These are phyloP conservation scores for Diaporthe australafricana DNA, from an alignment of 2,329 filamentous ascomycete species.

Conservation along the genomic window DNA sequence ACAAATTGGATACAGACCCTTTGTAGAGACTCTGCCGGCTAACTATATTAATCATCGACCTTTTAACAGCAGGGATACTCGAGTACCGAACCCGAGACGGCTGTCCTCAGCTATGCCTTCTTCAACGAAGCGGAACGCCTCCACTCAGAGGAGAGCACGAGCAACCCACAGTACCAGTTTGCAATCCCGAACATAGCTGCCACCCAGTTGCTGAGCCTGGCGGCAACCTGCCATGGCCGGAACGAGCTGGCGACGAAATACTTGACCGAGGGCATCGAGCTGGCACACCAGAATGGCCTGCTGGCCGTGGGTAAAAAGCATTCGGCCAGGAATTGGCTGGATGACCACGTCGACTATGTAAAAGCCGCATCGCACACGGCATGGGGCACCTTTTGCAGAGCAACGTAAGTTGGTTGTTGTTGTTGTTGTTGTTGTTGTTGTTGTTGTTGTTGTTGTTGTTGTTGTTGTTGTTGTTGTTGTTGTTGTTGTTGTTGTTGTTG, in stretches of 20 bases:
- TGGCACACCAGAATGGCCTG: constrained; percentile 34
- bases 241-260: constrained; percentile 25
- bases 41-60: neutral
- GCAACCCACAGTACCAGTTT: constrained; percentile 24
- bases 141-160: constrained; percentile 27
- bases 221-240: constrained; percentile 26
- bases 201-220: constrained; percentile 30
- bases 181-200: constrained; percentile 35
- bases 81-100: constrained; percentile 24
- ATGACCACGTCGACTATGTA: constrained; percentile 31
- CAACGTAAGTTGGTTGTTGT: constrained; percentile 30
- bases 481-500: too few species aligned
- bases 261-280: constrained; percentile 22
- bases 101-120: constrained; percentile 27
- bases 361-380: constrained; percentile 35
- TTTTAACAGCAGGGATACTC: constrained; percentile 34
- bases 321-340: constrained; percentile 33
- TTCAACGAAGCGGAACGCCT: constrained; percentile 31
- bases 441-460: too few species aligned
- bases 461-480: too few species aligned
- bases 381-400: constrained; percentile 36
- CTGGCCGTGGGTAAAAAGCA: constrained; percentile 9
- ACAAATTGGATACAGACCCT: neutral
- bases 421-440: too few species aligned
- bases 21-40: neutral